Evolutionary conservation across 2,329 filamentous ascomycete genomes (phyloP).

Genomic region (Furcasterigmium furcatum): DNA sequence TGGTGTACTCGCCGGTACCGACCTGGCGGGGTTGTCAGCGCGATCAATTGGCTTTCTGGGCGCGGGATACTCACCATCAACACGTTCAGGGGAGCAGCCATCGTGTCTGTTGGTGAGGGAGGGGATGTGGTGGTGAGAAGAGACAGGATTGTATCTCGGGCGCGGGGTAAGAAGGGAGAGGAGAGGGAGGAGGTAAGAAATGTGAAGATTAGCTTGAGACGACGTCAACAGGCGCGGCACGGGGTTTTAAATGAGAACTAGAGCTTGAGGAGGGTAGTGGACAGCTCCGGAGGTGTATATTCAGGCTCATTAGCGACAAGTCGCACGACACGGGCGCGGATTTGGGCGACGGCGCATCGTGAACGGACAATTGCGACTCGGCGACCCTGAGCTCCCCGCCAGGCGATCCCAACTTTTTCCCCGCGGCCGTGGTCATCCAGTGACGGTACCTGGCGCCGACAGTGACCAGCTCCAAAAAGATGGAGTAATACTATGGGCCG

Average conservation of each 20-base stretch:
- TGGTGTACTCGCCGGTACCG: constrained; percentile 95
- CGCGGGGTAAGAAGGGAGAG: background rate
- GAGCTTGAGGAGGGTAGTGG: background rate
- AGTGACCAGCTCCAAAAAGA: background rate
- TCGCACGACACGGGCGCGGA: background rate
- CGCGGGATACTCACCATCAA: constrained; percentile 55
- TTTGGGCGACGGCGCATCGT: background rate
- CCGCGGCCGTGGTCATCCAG: too few species aligned
- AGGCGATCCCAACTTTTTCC: background rate
- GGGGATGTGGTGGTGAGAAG: background rate
- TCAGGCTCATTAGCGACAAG: background rate
- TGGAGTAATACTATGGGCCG: constrained; percentile 15
- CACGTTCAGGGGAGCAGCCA: constrained; percentile 55
- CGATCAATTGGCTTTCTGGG: background rate
- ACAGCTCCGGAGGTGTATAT: background rate
- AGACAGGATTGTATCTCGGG: background rate
- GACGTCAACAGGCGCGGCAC: background rate
- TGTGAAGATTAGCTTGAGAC: background rate
- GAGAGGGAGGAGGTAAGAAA: background rate
- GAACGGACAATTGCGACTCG: background rate
- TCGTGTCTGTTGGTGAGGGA: background rate
- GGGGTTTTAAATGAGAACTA: background rate
- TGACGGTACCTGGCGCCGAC: background rate
- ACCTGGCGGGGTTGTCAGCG: constrained; percentile 49
- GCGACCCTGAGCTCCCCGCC: too few species aligned